phyloP scores from a whole-genome alignment of 352 stramenopile genomes.

The Labyrinthula sp. region DNA sequence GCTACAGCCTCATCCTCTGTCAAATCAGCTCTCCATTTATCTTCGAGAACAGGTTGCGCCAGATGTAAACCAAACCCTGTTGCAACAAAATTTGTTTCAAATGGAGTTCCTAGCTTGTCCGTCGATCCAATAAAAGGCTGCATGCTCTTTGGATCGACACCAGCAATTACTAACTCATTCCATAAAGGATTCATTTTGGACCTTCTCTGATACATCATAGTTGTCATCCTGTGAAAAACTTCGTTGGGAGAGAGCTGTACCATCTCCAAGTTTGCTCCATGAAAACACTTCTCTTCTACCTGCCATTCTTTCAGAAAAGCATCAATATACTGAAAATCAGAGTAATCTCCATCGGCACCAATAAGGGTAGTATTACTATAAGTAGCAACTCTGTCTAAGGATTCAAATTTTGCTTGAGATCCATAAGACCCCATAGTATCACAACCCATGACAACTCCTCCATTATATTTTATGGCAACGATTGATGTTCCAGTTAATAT shows the following conservation, averaged over 20 bases:
- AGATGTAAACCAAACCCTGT: slow-evolving; percentile 91
- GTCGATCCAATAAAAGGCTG: slow-evolving; percentile 79
- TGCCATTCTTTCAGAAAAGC: slow-evolving; percentile 70
- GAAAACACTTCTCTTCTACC: slow-evolving; percentile 70
- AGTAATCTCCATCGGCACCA: slow-evolving; percentile 81
- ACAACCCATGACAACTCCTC: slow-evolving; percentile 83
- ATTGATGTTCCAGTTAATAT: slow-evolving; percentile 95
- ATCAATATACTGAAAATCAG: slow-evolving; percentile 84
- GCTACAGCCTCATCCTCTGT: slow-evolving; percentile 68
- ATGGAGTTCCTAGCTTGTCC: slow-evolving; percentile 87
- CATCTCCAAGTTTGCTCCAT: no score
- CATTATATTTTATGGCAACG: slow-evolving; percentile 77
- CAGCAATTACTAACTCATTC: slow-evolving; percentile 91
- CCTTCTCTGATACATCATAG: slow-evolving; percentile 88
- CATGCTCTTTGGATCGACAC: slow-evolving; percentile 62
- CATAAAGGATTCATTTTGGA: slow-evolving; percentile 97
- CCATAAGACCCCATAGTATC: slow-evolving; percentile 90
- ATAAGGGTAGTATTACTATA: slow-evolving; percentile 76
- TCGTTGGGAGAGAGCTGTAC: slow-evolving; percentile 73
- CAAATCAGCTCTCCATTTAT: slow-evolving; percentile 73
- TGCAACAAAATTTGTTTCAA: slow-evolving; percentile 82
- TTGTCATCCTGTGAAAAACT: slow-evolving; percentile 86
- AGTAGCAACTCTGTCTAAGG: slow-evolving; percentile 45
- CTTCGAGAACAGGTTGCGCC: slow-evolving; percentile 79
- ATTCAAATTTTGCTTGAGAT: slow-evolving; percentile 85